These are phyloP conservation scores for Geotrichum ghanense DNA, from an alignment of 805 yeast species.

Conservation along the genomic window DNA sequence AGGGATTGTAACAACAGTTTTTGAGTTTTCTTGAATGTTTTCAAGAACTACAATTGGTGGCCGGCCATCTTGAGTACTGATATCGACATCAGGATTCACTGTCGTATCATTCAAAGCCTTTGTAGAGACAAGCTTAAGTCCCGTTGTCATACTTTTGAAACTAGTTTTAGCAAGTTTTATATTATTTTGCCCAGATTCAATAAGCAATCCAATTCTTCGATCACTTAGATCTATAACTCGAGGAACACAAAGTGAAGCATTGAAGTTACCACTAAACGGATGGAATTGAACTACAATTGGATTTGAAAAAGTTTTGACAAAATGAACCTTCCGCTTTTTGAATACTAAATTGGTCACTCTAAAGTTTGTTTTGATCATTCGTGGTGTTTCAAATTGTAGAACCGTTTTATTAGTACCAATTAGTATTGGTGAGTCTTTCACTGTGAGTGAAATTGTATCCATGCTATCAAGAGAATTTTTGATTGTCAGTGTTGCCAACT, in stretches of 20 bases:
- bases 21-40: conserved; percentile 6
- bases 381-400: conserved; percentile 18
- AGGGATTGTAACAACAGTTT: conserved; percentile 19
- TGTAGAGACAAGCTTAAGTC: neutral
- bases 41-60: conserved; percentile 2
- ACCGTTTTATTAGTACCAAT: conserved; percentile 8
- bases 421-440: conserved; percentile 7
- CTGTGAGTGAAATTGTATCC: conserved; percentile 7
- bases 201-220: conserved; percentile 11
- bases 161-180: conserved; percentile 3
- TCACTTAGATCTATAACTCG: conserved; percentile 9
- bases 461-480: neutral
- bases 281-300: conserved; percentile 11
- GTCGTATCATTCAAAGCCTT: neutral
- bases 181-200: conserved; percentile 5
- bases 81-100: neutral
- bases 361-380: conserved; percentile 29
- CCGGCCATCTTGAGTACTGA: conserved; percentile 4
- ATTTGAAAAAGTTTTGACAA: conserved; percentile 16
- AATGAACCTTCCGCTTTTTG: conserved; percentile 17
- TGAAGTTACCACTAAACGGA: conserved; percentile 16
- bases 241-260: conserved; percentile 15
- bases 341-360: conserved; percentile 20
- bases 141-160: conserved; percentile 5
- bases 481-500: conserved; percentile 5